These are phyloP conservation scores for Aspergillus hancockii DNA, from an alignment of 495 filamentous ascomycete genomes.

Conservation along the genomic window DNA sequence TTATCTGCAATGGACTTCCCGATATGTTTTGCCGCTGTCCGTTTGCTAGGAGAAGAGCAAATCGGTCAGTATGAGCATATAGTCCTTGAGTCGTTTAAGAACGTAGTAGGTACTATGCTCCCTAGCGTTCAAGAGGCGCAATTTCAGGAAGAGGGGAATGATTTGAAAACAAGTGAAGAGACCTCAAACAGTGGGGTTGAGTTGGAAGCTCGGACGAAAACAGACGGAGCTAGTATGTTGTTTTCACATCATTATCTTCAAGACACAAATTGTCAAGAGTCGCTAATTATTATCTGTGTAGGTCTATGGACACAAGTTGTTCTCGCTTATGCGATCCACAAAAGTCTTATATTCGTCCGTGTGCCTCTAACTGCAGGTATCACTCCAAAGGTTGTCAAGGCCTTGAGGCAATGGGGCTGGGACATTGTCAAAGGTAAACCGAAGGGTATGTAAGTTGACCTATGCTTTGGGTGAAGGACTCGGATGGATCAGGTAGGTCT, in stretches of 20 bases:
- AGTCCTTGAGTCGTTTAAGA: conserved; percentile 39
- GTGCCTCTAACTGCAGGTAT: conserved; percentile 88
- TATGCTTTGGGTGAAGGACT: not conserved
- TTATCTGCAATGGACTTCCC: conserved; percentile 90
- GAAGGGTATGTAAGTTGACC: conserved; percentile 34
- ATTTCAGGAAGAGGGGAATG: conserved; percentile 12
- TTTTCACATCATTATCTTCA: not conserved
- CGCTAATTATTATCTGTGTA: conserved; percentile 25
- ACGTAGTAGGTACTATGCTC: conserved; percentile 28
- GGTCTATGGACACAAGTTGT: conserved; percentile 86
- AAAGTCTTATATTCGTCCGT: conserved; percentile 93
- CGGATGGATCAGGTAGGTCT: not conserved
- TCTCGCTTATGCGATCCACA: conserved; percentile 95
- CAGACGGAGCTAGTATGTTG: conserved; percentile 52
- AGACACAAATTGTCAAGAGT: conserved; percentile 5
- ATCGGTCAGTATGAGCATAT: conserved; percentile 67
- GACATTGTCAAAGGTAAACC: conserved; percentile 65
- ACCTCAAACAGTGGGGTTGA: conserved; percentile 25
- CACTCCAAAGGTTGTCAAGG: conserved; percentile 88
- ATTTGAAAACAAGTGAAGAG: conserved; percentile 12
- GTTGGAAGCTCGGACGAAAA: conserved; percentile 23
- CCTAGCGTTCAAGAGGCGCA: conserved; percentile 20
- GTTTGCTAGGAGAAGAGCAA: conserved; percentile 76
- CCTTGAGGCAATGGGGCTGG: conserved; percentile 81
- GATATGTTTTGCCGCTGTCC: conserved; percentile 88